Evolutionary conservation across 768 basidiomycete genomes (phyloP).

Genomic region (Boletus sp.): DNA sequence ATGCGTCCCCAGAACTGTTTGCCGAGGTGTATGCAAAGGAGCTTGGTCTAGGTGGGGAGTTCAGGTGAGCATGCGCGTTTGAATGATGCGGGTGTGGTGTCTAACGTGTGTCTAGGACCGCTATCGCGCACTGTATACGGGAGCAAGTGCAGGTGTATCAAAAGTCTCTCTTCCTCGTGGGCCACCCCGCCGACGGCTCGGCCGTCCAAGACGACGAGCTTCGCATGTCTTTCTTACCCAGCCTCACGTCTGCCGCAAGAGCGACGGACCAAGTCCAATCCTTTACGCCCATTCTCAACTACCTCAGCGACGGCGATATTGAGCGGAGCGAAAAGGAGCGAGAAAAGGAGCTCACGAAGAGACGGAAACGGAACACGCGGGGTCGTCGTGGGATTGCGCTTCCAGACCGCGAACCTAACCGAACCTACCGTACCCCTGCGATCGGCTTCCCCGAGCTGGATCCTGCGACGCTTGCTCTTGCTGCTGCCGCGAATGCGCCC

Average conservation of each 20-base stretch:
- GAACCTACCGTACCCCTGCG: conserved; percentile 88
- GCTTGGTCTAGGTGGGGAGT: conserved; percentile 87
- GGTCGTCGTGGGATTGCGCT: conserved; percentile 75
- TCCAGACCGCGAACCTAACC: conserved; percentile 89
- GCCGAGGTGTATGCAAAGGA: conserved; percentile 84
- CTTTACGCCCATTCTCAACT: conserved; percentile 87
- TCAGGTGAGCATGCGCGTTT: conserved; percentile 55
- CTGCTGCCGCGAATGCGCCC: conserved; percentile 61
- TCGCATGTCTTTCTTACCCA: conserved; percentile 82
- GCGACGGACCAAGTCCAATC: conserved; percentile 71
- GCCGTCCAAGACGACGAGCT: conserved; percentile 87
- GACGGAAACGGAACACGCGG: conserved; percentile 81
- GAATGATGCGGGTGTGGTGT: not conserved
- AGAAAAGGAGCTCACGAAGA: conserved; percentile 87
- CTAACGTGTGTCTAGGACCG: conserved; percentile 59
- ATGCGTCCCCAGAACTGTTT: conserved; percentile 88
- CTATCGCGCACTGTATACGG: conserved; percentile 91
- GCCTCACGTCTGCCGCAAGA: conserved; percentile 66
- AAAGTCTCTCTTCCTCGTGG: conserved; percentile 87
- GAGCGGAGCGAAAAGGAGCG: conserved; percentile 88
- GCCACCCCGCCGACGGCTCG: conserved; percentile 79
- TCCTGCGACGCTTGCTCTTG: conserved; percentile 63
- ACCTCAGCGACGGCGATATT: conserved; percentile 85
- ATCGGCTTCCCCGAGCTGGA: conserved; percentile 81
- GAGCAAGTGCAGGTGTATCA: conserved; percentile 93